Conservation (phyloP, 805 yeast species). For the Wickerhamiella hasegawae region DNA sequence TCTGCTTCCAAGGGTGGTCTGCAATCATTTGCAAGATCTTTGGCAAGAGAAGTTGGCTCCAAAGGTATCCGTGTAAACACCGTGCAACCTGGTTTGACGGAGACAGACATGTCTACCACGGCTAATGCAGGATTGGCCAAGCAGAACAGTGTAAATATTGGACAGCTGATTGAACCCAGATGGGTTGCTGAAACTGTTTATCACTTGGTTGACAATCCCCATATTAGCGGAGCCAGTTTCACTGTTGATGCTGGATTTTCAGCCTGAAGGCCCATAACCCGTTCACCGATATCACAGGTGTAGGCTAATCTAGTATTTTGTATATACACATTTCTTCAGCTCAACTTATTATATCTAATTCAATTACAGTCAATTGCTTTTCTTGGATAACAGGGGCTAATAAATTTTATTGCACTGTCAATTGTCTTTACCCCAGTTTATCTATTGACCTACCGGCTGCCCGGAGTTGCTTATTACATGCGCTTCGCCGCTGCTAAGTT, state of each 20-base stretch:
- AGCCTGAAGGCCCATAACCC: too few relatives aligned
- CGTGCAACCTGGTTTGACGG: conserved; percentile 50
- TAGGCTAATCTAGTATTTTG: background rate
- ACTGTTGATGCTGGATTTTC: conserved; percentile 12
- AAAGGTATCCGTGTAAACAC: conserved; percentile 44
- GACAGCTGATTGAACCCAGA: conserved; percentile 5
- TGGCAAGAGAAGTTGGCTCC: conserved; percentile 44
- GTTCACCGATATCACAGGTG: too few relatives aligned
- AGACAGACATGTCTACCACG: conserved; percentile 40
- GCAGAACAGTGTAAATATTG: background rate
- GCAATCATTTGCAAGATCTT: conserved; percentile 39
- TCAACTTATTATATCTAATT: background rate
- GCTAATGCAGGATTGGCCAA: conserved; percentile 3
- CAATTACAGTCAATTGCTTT: too few relatives aligned
- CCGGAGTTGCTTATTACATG: too few relatives aligned
- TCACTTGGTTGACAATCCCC: conserved; percentile 6
- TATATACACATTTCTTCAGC: background rate
- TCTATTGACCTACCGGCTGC: too few relatives aligned
- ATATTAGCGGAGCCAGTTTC: conserved; percentile 9
- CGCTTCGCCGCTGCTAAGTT: too few relatives aligned
- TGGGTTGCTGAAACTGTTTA: conserved; percentile 13
- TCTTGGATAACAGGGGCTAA: too few relatives aligned
- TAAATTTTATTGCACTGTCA: too few relatives aligned
- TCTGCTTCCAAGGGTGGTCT: conserved; percentile 60
- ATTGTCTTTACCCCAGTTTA: too few relatives aligned